These are phyloP conservation scores for Postia placenta DNA, from an alignment of 768 basidiomycete species.

Conservation along the genomic window DNA sequence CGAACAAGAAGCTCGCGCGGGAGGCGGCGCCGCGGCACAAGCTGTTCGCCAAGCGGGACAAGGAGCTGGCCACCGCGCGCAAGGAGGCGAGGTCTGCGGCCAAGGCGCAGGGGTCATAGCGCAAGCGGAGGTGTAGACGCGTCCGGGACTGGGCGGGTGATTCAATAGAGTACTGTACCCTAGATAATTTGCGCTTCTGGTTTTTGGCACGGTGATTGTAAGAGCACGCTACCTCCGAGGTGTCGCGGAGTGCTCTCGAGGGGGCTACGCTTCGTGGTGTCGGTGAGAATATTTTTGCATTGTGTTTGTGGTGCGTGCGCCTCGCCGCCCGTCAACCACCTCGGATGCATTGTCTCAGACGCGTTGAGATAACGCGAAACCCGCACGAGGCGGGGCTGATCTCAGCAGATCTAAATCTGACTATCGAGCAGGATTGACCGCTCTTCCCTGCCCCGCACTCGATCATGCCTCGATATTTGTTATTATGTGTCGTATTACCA, in stretches of 20 bases:
- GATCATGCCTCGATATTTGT: no score
- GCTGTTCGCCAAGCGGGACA: slow-evolving; percentile 78
- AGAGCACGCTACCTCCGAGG: no score
- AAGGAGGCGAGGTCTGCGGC: slow-evolving; percentile 33
- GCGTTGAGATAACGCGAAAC: no score
- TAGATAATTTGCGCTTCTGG: not conserved
- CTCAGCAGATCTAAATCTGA: not conserved
- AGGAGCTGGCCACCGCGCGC: slow-evolving; percentile 54
- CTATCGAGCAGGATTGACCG: not conserved
- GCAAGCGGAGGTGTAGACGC: no score
- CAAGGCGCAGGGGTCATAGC: not conserved
- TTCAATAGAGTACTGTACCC: not conserved
- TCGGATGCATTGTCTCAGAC: no score
- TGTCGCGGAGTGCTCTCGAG: no score
- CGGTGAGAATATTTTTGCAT: no score
- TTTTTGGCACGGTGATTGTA: no score
- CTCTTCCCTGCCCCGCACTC: not conserved
- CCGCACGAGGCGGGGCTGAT: not conserved
- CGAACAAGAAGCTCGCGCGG: slow-evolving; percentile 71
- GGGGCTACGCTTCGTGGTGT: no score
- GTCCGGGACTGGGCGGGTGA: not conserved
- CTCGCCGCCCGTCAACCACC: no score
- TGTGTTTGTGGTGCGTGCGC: no score
- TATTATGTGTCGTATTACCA: no score
- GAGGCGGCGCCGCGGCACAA: slow-evolving; percentile 59